Evolutionary conservation across 2,329 filamentous ascomycete genomes (phyloP).

Genomic region (Colletotrichum sp.): DNA sequence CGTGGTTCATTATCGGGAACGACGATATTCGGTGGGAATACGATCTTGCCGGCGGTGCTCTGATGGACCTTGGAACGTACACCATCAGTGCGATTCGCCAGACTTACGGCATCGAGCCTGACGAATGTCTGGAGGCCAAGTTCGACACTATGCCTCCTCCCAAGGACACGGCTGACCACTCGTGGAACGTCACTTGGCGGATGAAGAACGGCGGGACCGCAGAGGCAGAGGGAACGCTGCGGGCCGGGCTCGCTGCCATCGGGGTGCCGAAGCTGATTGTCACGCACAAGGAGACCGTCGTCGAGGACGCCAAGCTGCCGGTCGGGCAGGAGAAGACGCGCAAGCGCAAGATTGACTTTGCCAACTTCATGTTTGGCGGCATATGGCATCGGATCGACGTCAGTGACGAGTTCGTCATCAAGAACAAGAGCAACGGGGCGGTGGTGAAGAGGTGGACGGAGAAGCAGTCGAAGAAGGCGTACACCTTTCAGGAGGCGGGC

Average conservation of each 20-base stretch:
- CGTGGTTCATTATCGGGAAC: slow-evolving; percentile 31
- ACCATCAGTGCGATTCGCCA: slow-evolving; percentile 39
- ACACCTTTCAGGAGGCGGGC: slow-evolving; percentile 38
- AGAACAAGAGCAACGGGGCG: slow-evolving; percentile 22
- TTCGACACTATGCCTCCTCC: slow-evolving; percentile 30
- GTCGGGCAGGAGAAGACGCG: slow-evolving; percentile 27
- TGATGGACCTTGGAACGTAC: slow-evolving; percentile 49
- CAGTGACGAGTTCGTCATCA: slow-evolving; percentile 37
- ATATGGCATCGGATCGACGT: slow-evolving; percentile 41
- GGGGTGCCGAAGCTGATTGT: slow-evolving; percentile 27
- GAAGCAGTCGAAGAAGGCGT: slow-evolving; percentile 34
- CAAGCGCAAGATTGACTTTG: slow-evolving; percentile 31
- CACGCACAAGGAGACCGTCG: slow-evolving; percentile 16
- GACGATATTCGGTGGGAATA: slow-evolving; percentile 51
- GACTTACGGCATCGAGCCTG: slow-evolving; percentile 43
- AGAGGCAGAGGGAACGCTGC: slow-evolving; percentile 32
- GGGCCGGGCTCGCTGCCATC: neutral
- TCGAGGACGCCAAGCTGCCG: slow-evolving; percentile 21
- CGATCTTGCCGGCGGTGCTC: slow-evolving; percentile 44
- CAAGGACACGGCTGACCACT: slow-evolving; percentile 37
- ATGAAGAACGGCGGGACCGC: slow-evolving; percentile 45
- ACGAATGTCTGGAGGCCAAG: slow-evolving; percentile 38
- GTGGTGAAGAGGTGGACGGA: slow-evolving; percentile 28
- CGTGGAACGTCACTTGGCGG: slow-evolving; percentile 38
- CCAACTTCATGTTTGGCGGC: slow-evolving; percentile 29